phyloP scores from a whole-genome alignment of 2,329 filamentous ascomycete genomes.

The Uncinocarpus reesii region DNA sequence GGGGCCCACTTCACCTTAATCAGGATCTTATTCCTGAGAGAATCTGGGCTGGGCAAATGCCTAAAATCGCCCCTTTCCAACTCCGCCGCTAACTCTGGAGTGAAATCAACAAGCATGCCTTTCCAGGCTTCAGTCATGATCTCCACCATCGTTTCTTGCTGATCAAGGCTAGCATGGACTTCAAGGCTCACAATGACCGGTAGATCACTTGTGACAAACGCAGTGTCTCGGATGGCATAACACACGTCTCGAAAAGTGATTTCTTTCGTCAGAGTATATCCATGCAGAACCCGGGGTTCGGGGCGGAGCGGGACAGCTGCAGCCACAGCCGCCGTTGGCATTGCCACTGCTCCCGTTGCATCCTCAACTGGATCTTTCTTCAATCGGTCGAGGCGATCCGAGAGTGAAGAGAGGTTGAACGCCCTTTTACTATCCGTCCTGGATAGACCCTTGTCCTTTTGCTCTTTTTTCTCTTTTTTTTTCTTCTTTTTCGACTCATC shows the following conservation, averaged over 20 bases:
- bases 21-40: slow-evolving; percentile 68
- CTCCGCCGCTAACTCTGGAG: slow-evolving; percentile 47
- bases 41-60: slow-evolving; percentile 56
- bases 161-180: slow-evolving; percentile 69
- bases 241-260: slow-evolving; percentile 83
- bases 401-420: slow-evolving; percentile 16
- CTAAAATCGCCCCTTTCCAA: slow-evolving; percentile 28
- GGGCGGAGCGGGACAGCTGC: slow-evolving; percentile 8
- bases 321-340: slow-evolving; percentile 5
- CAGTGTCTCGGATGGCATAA: slow-evolving; percentile 63
- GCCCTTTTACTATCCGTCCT: slow-evolving; percentile 17
- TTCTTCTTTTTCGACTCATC: slow-evolving; percentile 18
- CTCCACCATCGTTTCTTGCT: slow-evolving; percentile 84
- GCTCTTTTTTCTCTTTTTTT: slow-evolving; percentile 20
- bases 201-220: slow-evolving; percentile 63
- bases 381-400: slow-evolving; percentile 15
- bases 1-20: slow-evolving; percentile 64
- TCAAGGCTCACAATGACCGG: slow-evolving; percentile 89
- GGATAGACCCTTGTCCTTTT: slow-evolving; percentile 18
- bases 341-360: slow-evolving; percentile 22
- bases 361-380: slow-evolving; percentile 3
- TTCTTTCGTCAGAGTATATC: slow-evolving; percentile 76
- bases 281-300: slow-evolving; percentile 76
- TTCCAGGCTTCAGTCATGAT: slow-evolving; percentile 89
- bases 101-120: slow-evolving; percentile 58